Conservation (phyloP, 208 protist species). For the Trypanosoma rangeli region DNA sequence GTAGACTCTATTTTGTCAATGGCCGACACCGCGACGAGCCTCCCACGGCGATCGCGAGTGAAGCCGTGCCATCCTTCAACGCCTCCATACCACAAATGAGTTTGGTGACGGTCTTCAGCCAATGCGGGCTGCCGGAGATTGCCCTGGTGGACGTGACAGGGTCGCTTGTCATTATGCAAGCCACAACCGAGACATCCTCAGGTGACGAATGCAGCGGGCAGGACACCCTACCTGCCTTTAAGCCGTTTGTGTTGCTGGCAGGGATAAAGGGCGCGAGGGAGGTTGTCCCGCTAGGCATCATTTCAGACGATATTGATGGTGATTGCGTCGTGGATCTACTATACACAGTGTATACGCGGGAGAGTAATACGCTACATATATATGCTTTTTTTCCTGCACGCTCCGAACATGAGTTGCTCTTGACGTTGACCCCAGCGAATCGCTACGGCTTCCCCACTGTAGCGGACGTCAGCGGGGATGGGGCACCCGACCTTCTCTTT, state of each 20-base stretch:
- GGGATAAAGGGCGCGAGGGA: slow-evolving; percentile 21
- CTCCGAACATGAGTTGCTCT: slow-evolving; percentile 13
- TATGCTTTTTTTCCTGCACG: slow-evolving; percentile 22
- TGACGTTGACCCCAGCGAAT: slow-evolving; percentile 14
- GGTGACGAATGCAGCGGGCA: slow-evolving; percentile 1
- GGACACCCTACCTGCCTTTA: slow-evolving; percentile 5
- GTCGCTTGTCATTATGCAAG: slow-evolving; percentile 21
- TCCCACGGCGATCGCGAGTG: not conserved
- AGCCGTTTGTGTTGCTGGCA: slow-evolving; percentile 5
- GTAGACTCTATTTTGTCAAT: slow-evolving; percentile 34
- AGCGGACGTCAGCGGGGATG: slow-evolving; percentile 57
- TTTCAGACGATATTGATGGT: slow-evolving; percentile 54
- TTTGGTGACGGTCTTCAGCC: slow-evolving; percentile 18
- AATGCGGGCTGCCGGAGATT: slow-evolving; percentile 27
- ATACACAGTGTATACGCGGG: slow-evolving; percentile 38
- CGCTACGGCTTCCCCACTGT: slow-evolving; percentile 37
- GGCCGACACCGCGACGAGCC: slow-evolving; percentile 9
- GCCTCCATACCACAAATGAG: slow-evolving; percentile 22
- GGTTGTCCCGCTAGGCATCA: slow-evolving; percentile 39
- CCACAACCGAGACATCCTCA: slow-evolving; percentile 4
- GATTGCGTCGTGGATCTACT: slow-evolving; percentile 65
- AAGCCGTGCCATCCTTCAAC: not conserved
- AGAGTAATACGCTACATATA: slow-evolving; percentile 29
- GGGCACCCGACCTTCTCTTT: slow-evolving; percentile 50
- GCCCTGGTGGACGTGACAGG: slow-evolving; percentile 19